Base-by-base conservation (phyloP, 768 basidiomycete species). In the Boletus reticuloceps region DNA sequence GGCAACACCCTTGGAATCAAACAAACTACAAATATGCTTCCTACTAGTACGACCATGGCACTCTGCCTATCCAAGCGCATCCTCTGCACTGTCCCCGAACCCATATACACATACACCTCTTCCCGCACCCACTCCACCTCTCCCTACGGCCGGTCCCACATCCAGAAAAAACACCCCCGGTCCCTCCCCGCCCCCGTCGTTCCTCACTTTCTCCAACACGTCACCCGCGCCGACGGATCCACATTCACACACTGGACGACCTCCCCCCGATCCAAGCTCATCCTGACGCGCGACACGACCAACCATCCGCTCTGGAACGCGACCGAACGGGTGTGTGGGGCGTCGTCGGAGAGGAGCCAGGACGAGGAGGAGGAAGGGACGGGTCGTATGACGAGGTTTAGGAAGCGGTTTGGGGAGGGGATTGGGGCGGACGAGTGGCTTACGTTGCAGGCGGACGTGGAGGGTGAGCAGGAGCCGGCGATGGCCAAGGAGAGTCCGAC, bases 221-320 rank as follows among this genome's bases (percentile, higher is more conserved):
- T 96, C 56, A 80, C 91, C 54, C 85, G 90, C 61, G 85, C 92
- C 0, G 94, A 96, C 74, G 94, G 94, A 12, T 88, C 90, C 27
- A 90, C 89, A 1, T 93, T 91, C 69, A 84, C 82, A 6, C 90
- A 94, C 62, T 89, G 88, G 82, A 91, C 89, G 13, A 95, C 94
- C 1, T 92, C 93, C 0, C 94, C 94, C 0, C 85, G 85, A 7
- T 86, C 88, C 5, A 70, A 82, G 37, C 81, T 92, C 44, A 82
- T 85, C 37, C 77, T 95, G 45, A 90, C 93, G 19, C 84, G 93
- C 40, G 94, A 96, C 64, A 86, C 90, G 47, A 91, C 89, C 16
- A 97, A 94, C 69, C 86, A 94, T 64, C 90, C 94, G 2, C 71
- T 92, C 7, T 97, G 89, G 88, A 89, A 91, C 65, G 82, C 88